A percentile compares a stretch with the other conserved stretches of the same genome.
Conservation (phyloP, 768 basidiomycete genomes). For the Hypsizygus marmoreus region DNA sequence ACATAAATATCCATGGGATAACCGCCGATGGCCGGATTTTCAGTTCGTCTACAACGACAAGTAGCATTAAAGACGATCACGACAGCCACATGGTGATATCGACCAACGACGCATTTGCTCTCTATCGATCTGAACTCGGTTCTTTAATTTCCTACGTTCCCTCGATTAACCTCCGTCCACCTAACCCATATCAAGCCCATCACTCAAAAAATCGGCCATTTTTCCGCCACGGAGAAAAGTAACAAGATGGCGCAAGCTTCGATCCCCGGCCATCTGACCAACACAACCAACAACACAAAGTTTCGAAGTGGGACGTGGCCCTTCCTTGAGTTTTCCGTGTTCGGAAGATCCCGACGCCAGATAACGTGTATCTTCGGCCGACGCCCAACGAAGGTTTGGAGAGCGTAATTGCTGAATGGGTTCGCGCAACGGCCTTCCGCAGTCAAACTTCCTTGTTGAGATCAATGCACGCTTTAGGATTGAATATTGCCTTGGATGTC, state of each 20-base stretch:
- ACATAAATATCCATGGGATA: slow-evolving; percentile 4
- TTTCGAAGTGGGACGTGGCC: too few relatives aligned
- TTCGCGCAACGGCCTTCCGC: too few relatives aligned
- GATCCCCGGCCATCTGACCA: not conserved
- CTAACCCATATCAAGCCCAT: slow-evolving; percentile 11
- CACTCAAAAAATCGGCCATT: not conserved
- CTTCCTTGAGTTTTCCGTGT: too few relatives aligned
- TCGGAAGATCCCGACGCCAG: too few relatives aligned
- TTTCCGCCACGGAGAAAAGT: too few relatives aligned
- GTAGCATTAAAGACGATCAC: slow-evolving; percentile 10
- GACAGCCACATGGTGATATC: slow-evolving; percentile 8
- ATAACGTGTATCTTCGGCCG: too few relatives aligned
- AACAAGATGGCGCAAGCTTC: not conserved
- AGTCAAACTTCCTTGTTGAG: too few relatives aligned
- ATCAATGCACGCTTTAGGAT: too few relatives aligned
- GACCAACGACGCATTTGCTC: slow-evolving; percentile 4
- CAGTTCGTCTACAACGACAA: slow-evolving; percentile 8
- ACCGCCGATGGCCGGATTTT: not conserved
- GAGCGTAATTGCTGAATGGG: too few relatives aligned
- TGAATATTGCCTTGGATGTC: too few relatives aligned
- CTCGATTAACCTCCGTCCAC: slow-evolving; percentile 5
- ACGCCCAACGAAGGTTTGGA: too few relatives aligned
- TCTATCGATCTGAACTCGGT: not conserved
- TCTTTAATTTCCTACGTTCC: not conserved
- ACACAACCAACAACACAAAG: not conserved